Percentiles rank a stretch among this genome's conserved stretches.
Conservation (phyloP, 2,329 filamentous ascomycete species). For the Trichophyton schoenleinii region DNA sequence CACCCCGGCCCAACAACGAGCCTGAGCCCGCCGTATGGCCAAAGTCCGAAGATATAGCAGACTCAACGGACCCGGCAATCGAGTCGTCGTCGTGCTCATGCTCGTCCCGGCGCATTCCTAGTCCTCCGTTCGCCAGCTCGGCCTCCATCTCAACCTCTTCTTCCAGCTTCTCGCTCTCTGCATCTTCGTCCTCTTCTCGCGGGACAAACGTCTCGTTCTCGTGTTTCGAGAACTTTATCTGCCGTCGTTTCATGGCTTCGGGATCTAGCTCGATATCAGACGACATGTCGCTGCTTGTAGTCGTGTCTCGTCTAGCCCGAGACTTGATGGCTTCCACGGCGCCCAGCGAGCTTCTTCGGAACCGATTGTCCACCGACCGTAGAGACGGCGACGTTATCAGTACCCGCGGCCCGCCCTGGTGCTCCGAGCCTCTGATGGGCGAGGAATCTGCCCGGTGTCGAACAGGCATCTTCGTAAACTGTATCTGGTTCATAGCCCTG, state of each 20-base stretch:
- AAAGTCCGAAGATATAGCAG: constrained; percentile 42
- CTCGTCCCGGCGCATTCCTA: constrained; percentile 17
- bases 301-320: constrained; percentile 47
- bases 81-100: constrained; percentile 32
- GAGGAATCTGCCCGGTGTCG: constrained; percentile 78
- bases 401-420: constrained; percentile 36
- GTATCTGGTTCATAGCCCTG: constrained; percentile 74
- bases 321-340: constrained; percentile 42
- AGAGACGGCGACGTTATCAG: constrained; percentile 45
- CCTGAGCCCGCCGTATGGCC: constrained; percentile 44
- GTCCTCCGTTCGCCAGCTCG: constrained; percentile 21
- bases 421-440: constrained; percentile 51
- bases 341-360: constrained; percentile 45
- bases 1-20: constrained; percentile 42
- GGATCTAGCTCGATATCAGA: constrained; percentile 51
- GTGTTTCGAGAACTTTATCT: constrained; percentile 36
- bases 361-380: constrained; percentile 34
- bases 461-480: constrained; percentile 91
- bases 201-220: constrained; percentile 25
- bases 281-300: constrained; percentile 54
- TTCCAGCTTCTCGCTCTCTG: constrained; percentile 15
- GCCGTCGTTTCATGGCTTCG: constrained; percentile 40
- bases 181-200: constrained; percentile 8
- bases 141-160: constrained; percentile 22
- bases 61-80: constrained; percentile 37